phyloP scores from a whole-genome alignment of 2,329 filamentous ascomycete genomes.

The Diaporthe caulivora region DNA sequence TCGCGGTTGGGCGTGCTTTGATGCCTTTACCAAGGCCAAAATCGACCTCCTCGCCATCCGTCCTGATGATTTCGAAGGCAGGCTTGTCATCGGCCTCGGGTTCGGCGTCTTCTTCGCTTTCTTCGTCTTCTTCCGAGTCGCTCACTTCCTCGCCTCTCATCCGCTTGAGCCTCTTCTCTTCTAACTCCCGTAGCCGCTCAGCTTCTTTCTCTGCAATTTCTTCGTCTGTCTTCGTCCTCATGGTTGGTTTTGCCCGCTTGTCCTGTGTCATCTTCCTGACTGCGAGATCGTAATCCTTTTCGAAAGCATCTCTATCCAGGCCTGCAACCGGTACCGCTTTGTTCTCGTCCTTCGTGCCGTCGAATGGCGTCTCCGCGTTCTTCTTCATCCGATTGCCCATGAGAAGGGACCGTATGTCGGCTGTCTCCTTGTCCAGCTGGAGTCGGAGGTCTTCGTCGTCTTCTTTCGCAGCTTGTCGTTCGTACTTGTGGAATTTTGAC shows the following conservation, averaged over 20 bases:
- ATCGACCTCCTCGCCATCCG: conserved; percentile 62
- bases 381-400: conserved; percentile 59
- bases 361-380: conserved; percentile 41
- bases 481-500: conserved; percentile 94
- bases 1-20: conserved; percentile 66
- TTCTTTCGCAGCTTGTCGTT: conserved; percentile 91
- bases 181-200: conserved; percentile 80
- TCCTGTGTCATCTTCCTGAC: conserved; percentile 87
- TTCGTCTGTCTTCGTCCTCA: conserved; percentile 91
- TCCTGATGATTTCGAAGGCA: conserved; percentile 44
- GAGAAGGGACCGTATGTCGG: conserved; percentile 80
- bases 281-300: conserved; percentile 89
- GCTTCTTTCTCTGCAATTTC: conserved; percentile 85
- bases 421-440: conserved; percentile 86
- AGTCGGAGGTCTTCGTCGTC: conserved; percentile 90
- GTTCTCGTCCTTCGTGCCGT: conserved; percentile 45
- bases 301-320: conserved; percentile 76
- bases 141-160: conserved; percentile 87
- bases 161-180: conserved; percentile 83
- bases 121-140: conserved; percentile 69
- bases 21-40: conserved; percentile 73
- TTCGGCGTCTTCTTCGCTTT: conserved; percentile 53
- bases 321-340: conserved; percentile 48
- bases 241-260: conserved; percentile 84
- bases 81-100: conserved; percentile 52